Base-by-base conservation (phyloP, 345 rosid species). In the Anacardium occidentale region DNA sequence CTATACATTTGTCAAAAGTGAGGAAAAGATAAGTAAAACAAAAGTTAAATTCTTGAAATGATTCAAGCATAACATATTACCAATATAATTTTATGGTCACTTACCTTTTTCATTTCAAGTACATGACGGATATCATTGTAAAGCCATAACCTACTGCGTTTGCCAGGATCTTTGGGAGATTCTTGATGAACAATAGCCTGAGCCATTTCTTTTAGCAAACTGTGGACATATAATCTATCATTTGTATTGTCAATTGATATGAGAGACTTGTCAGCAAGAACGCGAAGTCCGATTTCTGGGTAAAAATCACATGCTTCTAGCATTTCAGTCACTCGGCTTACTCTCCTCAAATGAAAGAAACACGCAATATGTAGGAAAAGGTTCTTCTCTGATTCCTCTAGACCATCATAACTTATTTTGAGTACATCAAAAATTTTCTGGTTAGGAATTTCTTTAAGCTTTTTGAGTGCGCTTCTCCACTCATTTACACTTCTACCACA, bases 391-490 rank as follows among this genome's bases (percentile, higher is more conserved):
- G 10, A 22, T 21, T 65, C 54, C n/a, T 73, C 76, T 24, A 73
- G 64, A 17, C 42, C 70, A 40, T 73, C 76, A 73, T 20, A 73
- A 66, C 76, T 73, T 14, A 53, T 37, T 73, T 65, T 54, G 15
- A 73, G 76, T n/a, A 64, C 51, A 25, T 73, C 54, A 7, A 55
- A 26, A 10, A 73, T 65, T 17, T 64, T 52, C 64, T 15, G 13
- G 17, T 55, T 13, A 14, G 71, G 76, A 18, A 24, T 45, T 10
- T 42, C 54, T 56, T 54, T 57, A 2, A 73, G 55, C 17, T 13
- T 64, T 20, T 64, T 20, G 24, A 73, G 25, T 37, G 61, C 42
- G 47, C 64, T 64, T 53, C 32, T 29, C 76, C 76, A 73, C 42
- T 64, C 76, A 32, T 40, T 64, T n/a, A 53, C 11, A 21, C 57